Base-by-base conservation (phyloP, 1,139 yeast species). In the Yamadazyma triangularis region DNA sequence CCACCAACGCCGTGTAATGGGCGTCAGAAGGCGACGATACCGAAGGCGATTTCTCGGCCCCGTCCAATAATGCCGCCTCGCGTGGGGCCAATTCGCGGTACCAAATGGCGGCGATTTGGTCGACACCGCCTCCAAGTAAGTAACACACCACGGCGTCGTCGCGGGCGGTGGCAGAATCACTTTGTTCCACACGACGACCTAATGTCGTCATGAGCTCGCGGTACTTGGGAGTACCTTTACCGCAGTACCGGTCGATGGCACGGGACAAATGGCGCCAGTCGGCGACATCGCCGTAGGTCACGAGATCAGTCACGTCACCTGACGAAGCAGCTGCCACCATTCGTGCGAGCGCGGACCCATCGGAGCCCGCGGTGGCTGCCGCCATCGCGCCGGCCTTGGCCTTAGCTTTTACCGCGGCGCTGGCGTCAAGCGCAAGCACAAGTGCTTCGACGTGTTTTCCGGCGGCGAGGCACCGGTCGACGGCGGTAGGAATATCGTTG, bases 191-290 rank as follows among this genome's bases (percentile, higher is more conserved):
- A 30, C 73, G 75, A 51, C 85, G 89, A 51, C 97, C 98, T 36
- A 93, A 69, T 41, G 68, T 70, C 25, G 77, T 61, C 45, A 85
- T 72, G 40, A 80, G 72, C 7, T 59, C 47, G 44, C 74, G 73
- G 53, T 75, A 82, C 15, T 61, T 60, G 13, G 61, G 60, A 4
- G 58, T 52, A 39, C 70, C 71, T 2, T 58, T 45, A 31, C 77
- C 59, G n/a, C n/a, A n/a, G 48, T 75, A 81, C 4, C 85, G 72
- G 32, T 78, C 58, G 34, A 89, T 72, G 16, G 88, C 72, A 24
- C 73, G 66, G n/a, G 91, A 85, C 44, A 85, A 77, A 32, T 80
- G 81, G 48, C 77, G 81, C 98, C 98, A 93, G 44, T 85, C 79
- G 5, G 69, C 49, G 27, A 88, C 79, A 48, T 84, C 82, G 15